Evolutionary conservation across 106 monocot species (phyloP).

Genomic region (Apostasia ramifera): DNA sequence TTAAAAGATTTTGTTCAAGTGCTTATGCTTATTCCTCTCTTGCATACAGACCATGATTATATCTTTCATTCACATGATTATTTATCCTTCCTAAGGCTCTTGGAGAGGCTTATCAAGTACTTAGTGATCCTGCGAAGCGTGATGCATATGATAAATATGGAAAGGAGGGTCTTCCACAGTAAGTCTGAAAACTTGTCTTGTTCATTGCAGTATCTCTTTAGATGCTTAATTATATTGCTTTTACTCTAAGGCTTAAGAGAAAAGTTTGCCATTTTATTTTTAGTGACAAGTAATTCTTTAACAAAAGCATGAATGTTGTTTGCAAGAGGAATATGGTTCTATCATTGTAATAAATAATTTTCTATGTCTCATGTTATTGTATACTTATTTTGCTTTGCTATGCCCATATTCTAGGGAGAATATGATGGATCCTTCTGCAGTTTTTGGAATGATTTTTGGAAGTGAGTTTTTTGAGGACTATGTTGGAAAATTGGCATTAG

Average conservation of each 20-base stretch:
- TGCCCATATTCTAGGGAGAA: slow-evolving; percentile 46
- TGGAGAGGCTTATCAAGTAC: slow-evolving; percentile 89
- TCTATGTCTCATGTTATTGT: not conserved
- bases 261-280: too few species aligned
- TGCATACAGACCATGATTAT: too few species aligned
- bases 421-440: slow-evolving; percentile 88
- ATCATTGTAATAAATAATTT: not conserved
- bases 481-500: slow-evolving; percentile 78
- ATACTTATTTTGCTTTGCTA: not conserved
- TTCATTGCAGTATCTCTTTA: not conserved
- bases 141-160: slow-evolving; percentile 87
- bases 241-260: too few species aligned
- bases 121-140: slow-evolving; percentile 78
- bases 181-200: slow-evolving; percentile 16
- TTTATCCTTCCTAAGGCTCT: slow-evolving; percentile 28
- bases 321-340: not conserved
- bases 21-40: too few species aligned
- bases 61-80: too few species aligned
- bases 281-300: too few species aligned
- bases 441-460: slow-evolving; percentile 99
- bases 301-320: too few species aligned
- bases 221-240: too few species aligned
- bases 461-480: slow-evolving; percentile 97
- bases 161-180: slow-evolving; percentile 76
- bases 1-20: too few species aligned